phyloP scores from a whole-genome alignment of 495 filamentous ascomycete genomes.

The Talaromyces thailandensis region DNA sequence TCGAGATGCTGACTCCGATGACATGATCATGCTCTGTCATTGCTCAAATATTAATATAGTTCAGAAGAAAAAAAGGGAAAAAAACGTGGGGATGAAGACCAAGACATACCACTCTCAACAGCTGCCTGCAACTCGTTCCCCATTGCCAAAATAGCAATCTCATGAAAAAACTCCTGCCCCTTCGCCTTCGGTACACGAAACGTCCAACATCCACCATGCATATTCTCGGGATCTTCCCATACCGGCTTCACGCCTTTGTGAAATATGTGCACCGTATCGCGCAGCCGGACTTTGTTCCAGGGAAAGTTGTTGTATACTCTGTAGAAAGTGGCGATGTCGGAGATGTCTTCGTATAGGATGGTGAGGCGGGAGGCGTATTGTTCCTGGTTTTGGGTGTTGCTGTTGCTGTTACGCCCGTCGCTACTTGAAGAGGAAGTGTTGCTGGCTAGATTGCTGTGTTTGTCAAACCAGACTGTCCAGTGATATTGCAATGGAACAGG shows the following conservation, averaged over 20 bases:
- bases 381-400: constrained; percentile 10
- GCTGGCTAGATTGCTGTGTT: constrained; percentile 20
- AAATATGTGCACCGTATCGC: constrained; percentile 82
- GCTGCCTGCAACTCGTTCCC: constrained; percentile 75
- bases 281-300: constrained; percentile 62
- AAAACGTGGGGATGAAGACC: constrained; percentile 2
- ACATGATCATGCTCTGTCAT: constrained; percentile 57
- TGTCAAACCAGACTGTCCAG: constrained; percentile 54
- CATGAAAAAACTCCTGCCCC: constrained; percentile 70
- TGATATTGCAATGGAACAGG: constrained; percentile 42
- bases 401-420: not conserved
- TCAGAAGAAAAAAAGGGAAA: not conserved
- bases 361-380: constrained; percentile 58
- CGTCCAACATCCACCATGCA: constrained; percentile 74
- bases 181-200: constrained; percentile 71
- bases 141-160: constrained; percentile 70
- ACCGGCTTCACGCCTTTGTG: constrained; percentile 76
- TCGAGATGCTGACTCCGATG: constrained; percentile 54
- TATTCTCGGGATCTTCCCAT: constrained; percentile 85
- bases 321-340: constrained; percentile 77
- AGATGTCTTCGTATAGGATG: constrained; percentile 57
- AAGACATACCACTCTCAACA: constrained; percentile 52
- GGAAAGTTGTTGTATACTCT: constrained; percentile 84
- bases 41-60: not conserved
- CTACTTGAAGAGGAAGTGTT: not conserved